Evolutionary conservation across 768 basidiomycete genomes (phyloP), one percentile per base, ranked within the genome.

Genomic region (Kwoniella heveanensis): DNA sequence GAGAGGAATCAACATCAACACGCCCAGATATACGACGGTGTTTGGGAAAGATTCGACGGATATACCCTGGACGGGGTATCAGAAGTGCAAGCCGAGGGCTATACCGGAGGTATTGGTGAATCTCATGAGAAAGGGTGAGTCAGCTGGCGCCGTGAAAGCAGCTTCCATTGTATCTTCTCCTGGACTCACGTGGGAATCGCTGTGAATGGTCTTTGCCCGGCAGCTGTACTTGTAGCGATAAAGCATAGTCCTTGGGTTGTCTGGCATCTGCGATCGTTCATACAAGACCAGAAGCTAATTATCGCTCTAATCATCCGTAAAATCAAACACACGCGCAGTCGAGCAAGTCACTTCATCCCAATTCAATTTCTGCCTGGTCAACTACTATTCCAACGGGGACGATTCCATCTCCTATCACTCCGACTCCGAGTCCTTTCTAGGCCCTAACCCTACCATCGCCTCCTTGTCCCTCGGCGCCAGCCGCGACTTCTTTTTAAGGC

Each of bases 331-430:
- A n/a, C 47, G 24, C 47, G 19, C 46, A 70, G 73, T 78, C 52
- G 73, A 79, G 55, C 36, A 70, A 51, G 70, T 74, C n/a, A 79
- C 78, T 0, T 65, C 67, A 0, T 69, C 74, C 19, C 73, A 73
- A 7, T 80, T 72, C 73, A 80, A 80, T 60, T 80, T 79, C 62
- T 67, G 68, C 21, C 71, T 77, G 12, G 75, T 78, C 37, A 80
- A 79, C 53, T 79, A 76, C 58, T 79, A 80, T 62, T 60, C 76
- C 44, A 69, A 66, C 19, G 79, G 76, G 19, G 60, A 65, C 56
- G 78, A 80, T 52, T 78, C 77, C 12, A 80, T 80, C 39, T 78
- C 77, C 0, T 80, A 73, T 54, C 78, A 80, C 55, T 73, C 69
- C 10, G 77, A 79, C 60, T 75, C 72, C 27, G 77, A 78, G 57